Conservation (phyloP, 495 filamentous ascomycete genomes). For the Poronia punctata region DNA sequence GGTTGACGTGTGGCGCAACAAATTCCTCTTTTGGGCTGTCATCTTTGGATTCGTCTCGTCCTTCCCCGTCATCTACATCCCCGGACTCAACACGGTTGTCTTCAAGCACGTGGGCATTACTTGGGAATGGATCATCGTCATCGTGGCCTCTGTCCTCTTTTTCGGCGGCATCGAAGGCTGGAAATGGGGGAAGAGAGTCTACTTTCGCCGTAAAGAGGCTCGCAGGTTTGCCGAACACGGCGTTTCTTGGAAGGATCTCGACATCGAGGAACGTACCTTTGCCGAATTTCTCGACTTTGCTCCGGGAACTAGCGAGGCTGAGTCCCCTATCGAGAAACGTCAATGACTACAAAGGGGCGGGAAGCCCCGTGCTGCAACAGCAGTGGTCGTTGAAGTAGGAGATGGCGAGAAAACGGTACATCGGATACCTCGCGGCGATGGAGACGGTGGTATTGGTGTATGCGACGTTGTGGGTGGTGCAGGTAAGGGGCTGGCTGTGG, state of each 20-base stretch:
- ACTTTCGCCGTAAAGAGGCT: conserved; percentile 24
- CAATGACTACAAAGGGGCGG: conserved; percentile 38
- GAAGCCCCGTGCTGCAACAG: conserved; percentile 25
- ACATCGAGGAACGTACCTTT: conserved; percentile 34
- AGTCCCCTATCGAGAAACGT: conserved; percentile 9
- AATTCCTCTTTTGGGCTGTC: conserved; percentile 64
- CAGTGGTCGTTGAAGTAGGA: not conserved
- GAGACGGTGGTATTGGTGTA: too few species aligned
- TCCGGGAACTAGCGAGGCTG: not conserved
- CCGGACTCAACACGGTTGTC: conserved; percentile 58
- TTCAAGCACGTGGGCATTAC: conserved; percentile 65
- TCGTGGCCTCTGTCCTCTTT: conserved; percentile 54
- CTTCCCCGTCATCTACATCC: conserved; percentile 67
- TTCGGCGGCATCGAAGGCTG: conserved; percentile 58
- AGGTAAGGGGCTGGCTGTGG: too few species aligned
- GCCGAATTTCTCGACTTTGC: conserved; percentile 25
- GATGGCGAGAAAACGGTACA: not conserved
- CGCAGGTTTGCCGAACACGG: conserved; percentile 12
- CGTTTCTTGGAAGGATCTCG: conserved; percentile 30
- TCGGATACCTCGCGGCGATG: too few species aligned
- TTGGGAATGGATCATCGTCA: conserved; percentile 66
- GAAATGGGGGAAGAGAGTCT: conserved; percentile 58
- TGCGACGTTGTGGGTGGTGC: too few species aligned
- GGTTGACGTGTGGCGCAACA: conserved; percentile 62
- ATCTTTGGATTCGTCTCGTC: conserved; percentile 61